Percentiles rank a stretch among this genome's conserved stretches.
Conservation (phyloP, 1,284 basidiomycete genomes). For the Singerocomus inundabilis region DNA sequence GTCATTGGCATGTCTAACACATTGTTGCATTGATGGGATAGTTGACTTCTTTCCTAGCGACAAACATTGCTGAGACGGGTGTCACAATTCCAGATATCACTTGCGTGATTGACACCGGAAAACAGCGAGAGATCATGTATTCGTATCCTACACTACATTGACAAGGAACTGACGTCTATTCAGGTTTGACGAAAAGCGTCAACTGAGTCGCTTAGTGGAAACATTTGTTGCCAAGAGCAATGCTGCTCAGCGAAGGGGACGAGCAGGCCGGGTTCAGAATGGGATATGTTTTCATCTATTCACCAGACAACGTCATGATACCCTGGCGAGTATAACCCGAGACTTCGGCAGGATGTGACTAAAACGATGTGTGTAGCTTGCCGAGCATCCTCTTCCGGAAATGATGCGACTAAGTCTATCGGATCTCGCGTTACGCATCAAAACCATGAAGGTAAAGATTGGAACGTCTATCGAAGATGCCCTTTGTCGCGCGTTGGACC, state of each 20-base stretch:
- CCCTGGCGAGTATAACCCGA: conserved; percentile 42
- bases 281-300: conserved; percentile 97
- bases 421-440: conserved; percentile 93
- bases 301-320: conserved; percentile 86
- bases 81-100: conserved; percentile 99
- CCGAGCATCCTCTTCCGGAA: conserved; percentile 92
- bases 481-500: conserved; percentile 85
- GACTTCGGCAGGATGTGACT: conserved; percentile 27
- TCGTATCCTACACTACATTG: conserved; percentile 3
- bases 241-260: conserved; percentile 88
- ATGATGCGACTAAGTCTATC: conserved; percentile 95
- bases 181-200: conserved; percentile 97
- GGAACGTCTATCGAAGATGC: conserved; percentile 91
- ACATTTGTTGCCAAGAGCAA: conserved; percentile 94
- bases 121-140: conserved; percentile 90
- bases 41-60: conserved; percentile 51
- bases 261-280: conserved; percentile 88
- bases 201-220: conserved; percentile 91
- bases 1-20: conserved; percentile 64
- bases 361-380: conserved; percentile 57
- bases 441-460: conserved; percentile 92
- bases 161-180: conserved; percentile 11
- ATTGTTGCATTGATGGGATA: conserved; percentile 64
- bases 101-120: conserved; percentile 95
- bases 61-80: conserved; percentile 83